phyloP scores from a whole-genome alignment of 805 yeast genomes.

The Teunomyces lycoperdinae region DNA sequence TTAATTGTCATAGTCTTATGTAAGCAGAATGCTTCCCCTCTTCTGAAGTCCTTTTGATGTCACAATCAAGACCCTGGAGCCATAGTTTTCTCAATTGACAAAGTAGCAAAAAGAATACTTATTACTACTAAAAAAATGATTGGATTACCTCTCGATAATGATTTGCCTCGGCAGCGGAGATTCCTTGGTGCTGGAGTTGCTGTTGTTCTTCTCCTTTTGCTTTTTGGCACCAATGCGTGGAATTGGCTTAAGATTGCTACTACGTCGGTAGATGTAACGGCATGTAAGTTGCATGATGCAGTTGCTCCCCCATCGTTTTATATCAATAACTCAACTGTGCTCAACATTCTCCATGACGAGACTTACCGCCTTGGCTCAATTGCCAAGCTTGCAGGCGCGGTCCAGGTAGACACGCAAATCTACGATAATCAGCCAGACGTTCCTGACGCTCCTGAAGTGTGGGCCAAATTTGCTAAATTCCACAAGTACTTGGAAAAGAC shows the following conservation, averaged over 20 bases:
- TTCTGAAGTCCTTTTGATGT: too few relatives aligned
- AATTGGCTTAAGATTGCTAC: constrained; percentile 16
- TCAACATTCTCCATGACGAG: constrained; percentile 23
- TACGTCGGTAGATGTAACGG: constrained; percentile 12
- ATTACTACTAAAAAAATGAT: constrained; percentile 4
- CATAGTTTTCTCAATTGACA: too few relatives aligned
- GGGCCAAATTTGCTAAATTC: constrained; percentile 39
- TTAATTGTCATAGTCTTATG: too few relatives aligned
- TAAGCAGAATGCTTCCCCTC: too few relatives aligned
- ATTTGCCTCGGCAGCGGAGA: neutral
- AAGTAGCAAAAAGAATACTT: too few relatives aligned
- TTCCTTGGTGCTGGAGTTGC: constrained; percentile 9
- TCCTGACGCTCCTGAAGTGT: constrained; percentile 49
- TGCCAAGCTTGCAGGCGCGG: constrained; percentile 52
- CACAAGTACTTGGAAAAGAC: constrained; percentile 51
- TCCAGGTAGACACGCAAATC: constrained; percentile 62
- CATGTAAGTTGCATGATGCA: constrained; percentile 25
- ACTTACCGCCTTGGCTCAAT: constrained; percentile 34
- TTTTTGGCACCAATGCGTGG: constrained; percentile 19
- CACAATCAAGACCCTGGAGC: too few relatives aligned
- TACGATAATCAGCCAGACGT: constrained; percentile 52
- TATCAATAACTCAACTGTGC: constrained; percentile 30
- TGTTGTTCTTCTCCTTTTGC: constrained; percentile 13
- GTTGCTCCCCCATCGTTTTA: constrained; percentile 26
- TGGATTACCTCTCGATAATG: constrained; percentile 7